Evolutionary conservation across 208 protist genomes (phyloP).

Genomic region (Acanthamoeba royreba): DNA sequence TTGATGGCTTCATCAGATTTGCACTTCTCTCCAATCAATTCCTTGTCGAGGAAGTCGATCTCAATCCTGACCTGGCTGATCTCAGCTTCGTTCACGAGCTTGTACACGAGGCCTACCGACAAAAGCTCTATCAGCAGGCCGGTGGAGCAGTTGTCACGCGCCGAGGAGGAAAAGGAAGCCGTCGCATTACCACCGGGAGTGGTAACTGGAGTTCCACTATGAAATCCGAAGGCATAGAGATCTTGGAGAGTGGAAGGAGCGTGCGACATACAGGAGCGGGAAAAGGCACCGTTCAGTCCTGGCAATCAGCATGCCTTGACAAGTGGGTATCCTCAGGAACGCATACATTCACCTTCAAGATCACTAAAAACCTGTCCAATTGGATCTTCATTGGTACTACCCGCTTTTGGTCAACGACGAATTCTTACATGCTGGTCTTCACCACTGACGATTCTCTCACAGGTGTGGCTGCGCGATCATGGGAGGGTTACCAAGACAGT

Average conservation of each 20-base stretch:
- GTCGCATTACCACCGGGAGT: neutral
- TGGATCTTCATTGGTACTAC: neutral
- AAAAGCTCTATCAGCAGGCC: neutral
- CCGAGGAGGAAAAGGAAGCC: neutral
- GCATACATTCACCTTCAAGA: neutral
- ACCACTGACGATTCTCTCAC: neutral
- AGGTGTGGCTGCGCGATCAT: neutral
- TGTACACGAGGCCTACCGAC: slow-evolving; percentile 3
- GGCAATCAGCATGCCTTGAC: neutral
- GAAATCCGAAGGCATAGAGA: neutral
- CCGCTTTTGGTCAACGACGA: neutral
- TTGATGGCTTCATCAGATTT: too few species aligned
- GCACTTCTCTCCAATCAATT: neutral
- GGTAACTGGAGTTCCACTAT: neutral
- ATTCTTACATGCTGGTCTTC: neutral
- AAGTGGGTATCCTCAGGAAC: neutral
- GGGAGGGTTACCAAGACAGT: neutral
- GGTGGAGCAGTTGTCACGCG: neutral
- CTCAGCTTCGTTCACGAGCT: neutral
- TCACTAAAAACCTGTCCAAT: neutral
- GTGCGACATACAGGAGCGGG: neutral
- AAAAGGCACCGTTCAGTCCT: neutral
- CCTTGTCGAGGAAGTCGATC: neutral
- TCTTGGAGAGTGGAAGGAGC: neutral
- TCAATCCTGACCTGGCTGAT: neutral